Base-by-base conservation (phyloP, 371 early-diverging fungal genomes). In the Parasitella parasitica region DNA sequence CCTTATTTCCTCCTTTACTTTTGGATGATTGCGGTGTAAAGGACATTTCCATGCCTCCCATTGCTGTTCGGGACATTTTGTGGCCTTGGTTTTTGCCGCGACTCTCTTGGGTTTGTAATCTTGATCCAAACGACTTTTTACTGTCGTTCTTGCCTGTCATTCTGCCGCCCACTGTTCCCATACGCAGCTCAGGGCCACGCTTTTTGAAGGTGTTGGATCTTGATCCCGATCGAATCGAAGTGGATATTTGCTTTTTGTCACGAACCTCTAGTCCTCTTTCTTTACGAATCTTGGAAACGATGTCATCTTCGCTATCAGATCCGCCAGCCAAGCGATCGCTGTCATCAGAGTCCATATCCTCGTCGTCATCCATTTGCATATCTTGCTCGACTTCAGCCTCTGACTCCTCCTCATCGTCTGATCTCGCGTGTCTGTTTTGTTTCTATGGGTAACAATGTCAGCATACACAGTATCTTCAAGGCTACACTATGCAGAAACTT, bases 31-130 rank as follows among this genome's bases (percentile, higher is more conserved):
- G 48, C 34, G 78, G 70, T 69, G 72, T 76, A 67, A 86, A 86
- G 1, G 85, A 76, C 87, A 86, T 86, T 58, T 86, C 87, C 84
- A 85, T 84, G 34, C 85, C 87, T 64, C 87, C 87, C 59, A 79
- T 69, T 37, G 84, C 80, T 54, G 87, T 83, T 28, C 87, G 83
- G 38, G 87, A 81, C 48, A 83, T 64, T 16, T 76, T 75, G 43
- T 82, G 76, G 4, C 74, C 76, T 26, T 77, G 71, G 36, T 54
- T 67, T 48, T 61, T 62, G 32, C 64, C 64, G 51, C 63, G 63
- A 8, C 34, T 52, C 6, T 67, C 57, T 24, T 71, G 60, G 7
- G 76, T 69, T 20, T 67, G 69, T 59, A 77, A 71, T 65, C 68
- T 82, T 52, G 72, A 56, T 11, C 69, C 81, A 64, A 81, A 81